phyloP scores from a whole-genome alignment of 23 red algal species.

The Gracilaria gracilis region DNA sequence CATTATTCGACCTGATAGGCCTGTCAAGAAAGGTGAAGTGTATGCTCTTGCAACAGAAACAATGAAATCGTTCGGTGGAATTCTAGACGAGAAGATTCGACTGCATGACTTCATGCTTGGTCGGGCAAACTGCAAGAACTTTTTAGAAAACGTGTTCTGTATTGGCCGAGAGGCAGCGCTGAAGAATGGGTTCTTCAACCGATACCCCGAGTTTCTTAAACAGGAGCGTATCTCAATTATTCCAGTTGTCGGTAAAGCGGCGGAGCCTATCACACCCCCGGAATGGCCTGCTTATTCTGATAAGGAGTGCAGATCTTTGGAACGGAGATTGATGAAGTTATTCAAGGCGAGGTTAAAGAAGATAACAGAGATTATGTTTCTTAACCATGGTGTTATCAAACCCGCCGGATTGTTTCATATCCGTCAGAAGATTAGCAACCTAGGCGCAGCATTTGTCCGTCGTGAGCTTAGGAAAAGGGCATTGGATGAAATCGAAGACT shows the following conservation, averaged over 20 bases:
- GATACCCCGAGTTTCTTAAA: not conserved
- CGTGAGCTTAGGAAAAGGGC: not conserved
- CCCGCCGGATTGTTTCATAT: not conserved
- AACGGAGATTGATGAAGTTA: slow-evolving; percentile 2
- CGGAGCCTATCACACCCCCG: not conserved
- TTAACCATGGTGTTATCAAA: not conserved
- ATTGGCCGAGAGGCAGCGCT: not conserved
- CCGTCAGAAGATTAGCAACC: not conserved
- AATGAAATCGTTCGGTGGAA: slow-evolving; percentile 16
- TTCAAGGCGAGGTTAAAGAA: not conserved
- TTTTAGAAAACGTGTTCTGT: slow-evolving; percentile 29
- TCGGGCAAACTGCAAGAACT: slow-evolving; percentile 34
- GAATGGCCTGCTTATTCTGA: slow-evolving; percentile 10
- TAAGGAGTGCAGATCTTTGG: not conserved
- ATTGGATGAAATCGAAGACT: not conserved
- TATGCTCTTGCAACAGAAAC: slow-evolving; percentile 25
- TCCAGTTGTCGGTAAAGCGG: slow-evolving; percentile 30
- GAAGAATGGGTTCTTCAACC: not conserved
- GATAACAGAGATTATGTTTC: not conserved
- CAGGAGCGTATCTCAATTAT: slow-evolving; percentile 31
- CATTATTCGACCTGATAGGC: slow-evolving; percentile 23
- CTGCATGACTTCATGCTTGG: slow-evolving; percentile 46
- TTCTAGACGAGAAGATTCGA: slow-evolving; percentile 26
- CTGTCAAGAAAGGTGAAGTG: not conserved
- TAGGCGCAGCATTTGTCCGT: not conserved